Percentiles rank a stretch among this genome's conserved stretches.
phyloP scores from a whole-genome alignment of 352 stramenopile species.

The Globisporangium irregulare region DNA sequence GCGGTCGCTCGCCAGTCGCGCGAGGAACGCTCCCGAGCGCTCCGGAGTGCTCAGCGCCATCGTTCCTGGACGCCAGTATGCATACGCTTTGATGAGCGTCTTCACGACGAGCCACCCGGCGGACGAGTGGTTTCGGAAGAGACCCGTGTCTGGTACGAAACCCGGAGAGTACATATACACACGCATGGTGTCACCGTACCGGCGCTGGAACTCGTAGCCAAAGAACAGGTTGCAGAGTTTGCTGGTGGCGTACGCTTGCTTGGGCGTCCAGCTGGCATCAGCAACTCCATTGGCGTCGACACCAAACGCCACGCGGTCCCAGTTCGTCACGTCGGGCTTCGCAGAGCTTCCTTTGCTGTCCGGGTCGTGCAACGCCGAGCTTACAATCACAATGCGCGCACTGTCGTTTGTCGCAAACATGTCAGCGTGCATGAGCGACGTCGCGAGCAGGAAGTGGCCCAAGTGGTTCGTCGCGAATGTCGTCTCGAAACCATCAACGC shows the following conservation, averaged over 20 bases:
- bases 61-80: slow-evolving; percentile 18
- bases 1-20: slow-evolving; percentile 29
- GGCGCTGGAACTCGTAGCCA: slow-evolving; percentile 34
- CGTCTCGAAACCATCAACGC: slow-evolving; percentile 32
- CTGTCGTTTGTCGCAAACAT: slow-evolving; percentile 19
- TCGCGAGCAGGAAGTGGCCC: slow-evolving; percentile 37
- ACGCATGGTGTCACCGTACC: slow-evolving; percentile 20
- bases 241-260: slow-evolving; percentile 30
- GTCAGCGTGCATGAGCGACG: slow-evolving; percentile 21
- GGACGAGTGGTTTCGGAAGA: slow-evolving; percentile 35
- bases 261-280: slow-evolving; percentile 11
- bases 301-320: slow-evolving; percentile 33
- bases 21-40: slow-evolving; percentile 31
- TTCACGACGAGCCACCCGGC: slow-evolving; percentile 27
- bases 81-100: slow-evolving; percentile 25
- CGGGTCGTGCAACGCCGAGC: slow-evolving; percentile 28
- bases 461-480: slow-evolving; percentile 43
- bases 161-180: slow-evolving; percentile 39
- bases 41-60: slow-evolving; percentile 28
- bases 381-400: slow-evolving; percentile 34
- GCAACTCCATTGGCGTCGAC: not conserved
- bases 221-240: slow-evolving; percentile 51
- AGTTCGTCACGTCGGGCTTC: slow-evolving; percentile 29
- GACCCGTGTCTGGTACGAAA: slow-evolving; percentile 33
- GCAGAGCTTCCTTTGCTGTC: slow-evolving; percentile 6